Evolutionary conservation across 2,329 filamentous ascomycete genomes (phyloP).

Genomic region (Ascochyta fabae): DNA sequence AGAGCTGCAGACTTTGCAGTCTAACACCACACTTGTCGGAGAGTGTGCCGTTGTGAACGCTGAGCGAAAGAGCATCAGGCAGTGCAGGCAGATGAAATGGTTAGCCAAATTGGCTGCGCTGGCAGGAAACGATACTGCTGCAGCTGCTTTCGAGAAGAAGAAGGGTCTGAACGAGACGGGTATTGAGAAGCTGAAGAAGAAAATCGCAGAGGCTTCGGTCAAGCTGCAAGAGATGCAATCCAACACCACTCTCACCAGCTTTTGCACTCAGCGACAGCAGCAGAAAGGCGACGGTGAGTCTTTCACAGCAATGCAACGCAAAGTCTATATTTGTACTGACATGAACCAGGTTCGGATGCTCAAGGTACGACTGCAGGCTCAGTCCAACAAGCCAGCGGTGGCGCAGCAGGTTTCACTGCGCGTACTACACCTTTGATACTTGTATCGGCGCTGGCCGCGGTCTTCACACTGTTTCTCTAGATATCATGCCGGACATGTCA

Average conservation of each 20-base stretch:
- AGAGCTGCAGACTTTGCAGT: conserved; percentile 28
- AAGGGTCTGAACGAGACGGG: conserved; percentile 32
- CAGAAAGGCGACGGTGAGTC: conserved; percentile 22
- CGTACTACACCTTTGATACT: conserved; percentile 27
- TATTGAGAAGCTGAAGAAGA: conserved; percentile 30
- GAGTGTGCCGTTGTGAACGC: conserved; percentile 37
- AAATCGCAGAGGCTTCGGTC: conserved; percentile 27
- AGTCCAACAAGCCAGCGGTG: conserved; percentile 14
- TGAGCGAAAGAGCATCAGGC: conserved; percentile 22
- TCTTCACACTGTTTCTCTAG: conserved; percentile 29
- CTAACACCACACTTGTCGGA: conserved; percentile 35
- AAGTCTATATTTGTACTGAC: not conserved
- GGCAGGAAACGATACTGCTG: conserved; percentile 35
- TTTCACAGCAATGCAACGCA: not conserved
- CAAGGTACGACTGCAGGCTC: not conserved
- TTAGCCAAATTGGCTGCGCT: conserved; percentile 30
- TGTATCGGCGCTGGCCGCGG: conserved; percentile 21
- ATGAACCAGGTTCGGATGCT: not conserved
- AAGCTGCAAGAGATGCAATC: conserved; percentile 31
- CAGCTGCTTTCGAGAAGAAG: conserved; percentile 29
- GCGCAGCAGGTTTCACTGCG: conserved; percentile 18
- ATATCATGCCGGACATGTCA: not conserved
- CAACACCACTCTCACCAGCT: conserved; percentile 38
- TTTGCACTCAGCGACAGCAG: conserved; percentile 27
- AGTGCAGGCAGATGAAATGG: conserved; percentile 34